These are phyloP conservation scores for Apiosordaria backusii DNA, from an alignment of 495 filamentous ascomycete species.

Conservation along the genomic window DNA sequence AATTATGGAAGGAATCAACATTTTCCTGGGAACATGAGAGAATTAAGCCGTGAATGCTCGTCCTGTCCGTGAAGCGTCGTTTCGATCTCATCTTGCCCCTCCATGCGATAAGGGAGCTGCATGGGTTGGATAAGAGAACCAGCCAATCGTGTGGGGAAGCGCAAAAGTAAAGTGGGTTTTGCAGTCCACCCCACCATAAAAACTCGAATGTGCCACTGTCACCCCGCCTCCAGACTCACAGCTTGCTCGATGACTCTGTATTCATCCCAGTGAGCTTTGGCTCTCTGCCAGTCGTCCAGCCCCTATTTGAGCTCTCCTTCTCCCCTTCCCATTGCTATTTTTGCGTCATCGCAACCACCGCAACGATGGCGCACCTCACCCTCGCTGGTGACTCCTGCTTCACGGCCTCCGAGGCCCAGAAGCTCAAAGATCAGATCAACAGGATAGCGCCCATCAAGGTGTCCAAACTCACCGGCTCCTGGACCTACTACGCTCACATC, in stretches of 20 bases:
- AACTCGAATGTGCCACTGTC: conserved; percentile 17
- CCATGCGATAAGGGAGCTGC: background rate
- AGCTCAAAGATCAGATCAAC: conserved; percentile 47
- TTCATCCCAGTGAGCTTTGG: conserved; percentile 20
- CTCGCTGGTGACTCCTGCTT: conserved; percentile 51
- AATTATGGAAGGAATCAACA: background rate
- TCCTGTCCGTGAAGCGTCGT: background rate
- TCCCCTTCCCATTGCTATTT: background rate
- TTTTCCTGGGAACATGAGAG: background rate
- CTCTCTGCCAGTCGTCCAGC: conserved; percentile 20
- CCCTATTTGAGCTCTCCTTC: background rate
- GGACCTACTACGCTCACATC: conserved; percentile 51
- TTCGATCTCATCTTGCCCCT: background rate
- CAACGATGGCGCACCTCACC: conserved; percentile 30
- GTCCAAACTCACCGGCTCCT: conserved; percentile 42
- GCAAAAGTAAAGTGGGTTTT: background rate
- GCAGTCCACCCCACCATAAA: conserved; percentile 16
- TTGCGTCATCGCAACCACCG: conserved; percentile 6
- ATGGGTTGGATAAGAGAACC: background rate
- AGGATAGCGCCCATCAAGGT: conserved; percentile 41
- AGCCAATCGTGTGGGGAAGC: background rate
- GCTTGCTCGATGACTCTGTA: conserved; percentile 10
- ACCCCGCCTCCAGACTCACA: conserved; percentile 19
- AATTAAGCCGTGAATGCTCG: background rate
- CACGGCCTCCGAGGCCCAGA: conserved; percentile 48